Base-by-base conservation (phyloP, 1,284 basidiomycete genomes). In the Moesziomyces sp. region DNA sequence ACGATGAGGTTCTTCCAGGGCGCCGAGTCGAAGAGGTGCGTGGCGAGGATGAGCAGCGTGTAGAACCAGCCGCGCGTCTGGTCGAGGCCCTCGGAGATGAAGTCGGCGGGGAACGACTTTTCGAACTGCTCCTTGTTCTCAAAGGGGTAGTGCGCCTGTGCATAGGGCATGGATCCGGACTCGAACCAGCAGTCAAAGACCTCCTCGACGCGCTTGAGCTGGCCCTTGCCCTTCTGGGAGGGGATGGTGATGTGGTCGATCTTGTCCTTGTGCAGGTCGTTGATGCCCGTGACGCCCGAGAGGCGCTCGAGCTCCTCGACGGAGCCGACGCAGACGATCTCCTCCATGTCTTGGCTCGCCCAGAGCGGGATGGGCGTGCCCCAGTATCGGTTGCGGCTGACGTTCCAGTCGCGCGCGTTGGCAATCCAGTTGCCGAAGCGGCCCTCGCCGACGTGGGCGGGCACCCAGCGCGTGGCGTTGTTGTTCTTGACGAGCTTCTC, bases 151-250 rank as follows among this genome's bases (percentile, higher is more conserved):
- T 99, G 97, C 14, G 90, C 88, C 83, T 98, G 96, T 2, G 95
- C 97, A 82, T 97, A 99, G 5, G 97, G 97, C 97, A 99, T 99
- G 83, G 94, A 96, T 86, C 97, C 97, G 8, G 96, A 98, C 87
- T 99, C 97, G 85, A 99, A 99, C 97, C 97, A 99, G 85, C 97
- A 99, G 85, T 99, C 97, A 85, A 99, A 99, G 33, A 99, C 94
- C 85, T 98, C 97, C 67, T 97, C 93, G 19, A 98, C 89, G 63
- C 96, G 90, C 85, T 89, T 93, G 46, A 99, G 87, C 21, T 86
- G 85, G 21, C 96, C 97, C 83, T 95, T 97, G 70, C 95, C 96
- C 84, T 90, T 86, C 83, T 91, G 88, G 35, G 94, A 97, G 5
- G 96, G 97, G 80, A 99, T 98, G 60, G 93, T 95, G 86, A 99